These are phyloP conservation scores for Fusarium stilboides DNA, from an alignment of 2,329 filamentous ascomycete genomes.

Conservation along the genomic window DNA sequence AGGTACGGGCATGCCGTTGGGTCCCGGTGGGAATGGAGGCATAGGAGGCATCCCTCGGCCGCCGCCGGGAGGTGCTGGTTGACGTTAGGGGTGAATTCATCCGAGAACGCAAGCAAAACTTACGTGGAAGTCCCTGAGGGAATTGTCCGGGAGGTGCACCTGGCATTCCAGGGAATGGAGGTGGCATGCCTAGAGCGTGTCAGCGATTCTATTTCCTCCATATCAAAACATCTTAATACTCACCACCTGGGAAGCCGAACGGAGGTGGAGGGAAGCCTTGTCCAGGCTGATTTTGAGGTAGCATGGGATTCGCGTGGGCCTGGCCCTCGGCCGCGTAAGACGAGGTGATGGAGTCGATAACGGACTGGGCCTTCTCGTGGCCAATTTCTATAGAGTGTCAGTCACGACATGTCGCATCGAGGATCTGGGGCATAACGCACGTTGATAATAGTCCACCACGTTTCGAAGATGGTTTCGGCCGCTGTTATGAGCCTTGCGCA, in stretches of 20 bases:
- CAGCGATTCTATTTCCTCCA: conserved; percentile 13
- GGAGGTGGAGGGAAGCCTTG: conserved; percentile 66
- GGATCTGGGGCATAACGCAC: conserved; percentile 62
- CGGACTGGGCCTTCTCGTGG: conserved; percentile 97
- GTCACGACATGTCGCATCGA: conserved; percentile 5
- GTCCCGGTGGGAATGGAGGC: conserved; percentile 60
- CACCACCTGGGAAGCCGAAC: conserved; percentile 75
- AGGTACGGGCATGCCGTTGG: conserved; percentile 62
- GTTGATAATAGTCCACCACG: conserved; percentile 98
- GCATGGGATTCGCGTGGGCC: conserved; percentile 86
- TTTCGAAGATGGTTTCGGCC: conserved; percentile 97
- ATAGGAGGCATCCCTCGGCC: conserved; percentile 66
- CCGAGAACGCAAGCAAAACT: conserved; percentile 49
- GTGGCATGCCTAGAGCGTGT: conserved; percentile 65
- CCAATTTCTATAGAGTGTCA: conserved; percentile 81
- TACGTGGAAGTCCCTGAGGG: conserved; percentile 67
- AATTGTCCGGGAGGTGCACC: conserved; percentile 59
- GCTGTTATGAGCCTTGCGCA: conserved; percentile 98
- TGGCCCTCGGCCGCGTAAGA: conserved; percentile 97
- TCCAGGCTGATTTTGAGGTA: conserved; percentile 77
- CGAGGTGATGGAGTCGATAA: conserved; percentile 97
- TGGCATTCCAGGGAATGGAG: conserved; percentile 71
- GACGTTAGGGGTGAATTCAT: conserved; percentile 25
- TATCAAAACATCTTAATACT: conserved; percentile 49
- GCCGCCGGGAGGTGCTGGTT: conserved; percentile 64